Conservation (phyloP, 75 land plant genomes). For the Selaginella moellendorffii region DNA sequence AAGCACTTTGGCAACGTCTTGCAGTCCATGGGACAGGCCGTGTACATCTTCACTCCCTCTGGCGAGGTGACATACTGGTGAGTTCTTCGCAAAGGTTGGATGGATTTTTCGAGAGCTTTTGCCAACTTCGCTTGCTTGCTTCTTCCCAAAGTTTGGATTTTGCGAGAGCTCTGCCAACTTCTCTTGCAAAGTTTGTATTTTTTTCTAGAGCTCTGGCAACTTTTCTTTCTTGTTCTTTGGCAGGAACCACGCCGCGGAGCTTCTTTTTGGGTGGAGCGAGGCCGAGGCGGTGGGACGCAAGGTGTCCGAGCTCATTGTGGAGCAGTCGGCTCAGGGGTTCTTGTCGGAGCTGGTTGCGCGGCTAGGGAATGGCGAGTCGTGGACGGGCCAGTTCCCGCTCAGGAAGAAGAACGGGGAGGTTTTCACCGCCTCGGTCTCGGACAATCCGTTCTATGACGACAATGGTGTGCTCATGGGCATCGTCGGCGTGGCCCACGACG, state of each 20-base stretch:
- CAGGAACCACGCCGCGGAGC: constrained; percentile 74
- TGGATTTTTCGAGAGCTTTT: too few relatives aligned
- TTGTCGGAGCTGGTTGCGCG: constrained; percentile 30
- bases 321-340: constrained; percentile 17
- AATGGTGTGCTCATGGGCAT: constrained; percentile 57
- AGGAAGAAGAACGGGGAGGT: constrained; percentile 61
- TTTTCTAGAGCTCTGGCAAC: too few relatives aligned
- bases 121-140: too few relatives aligned
- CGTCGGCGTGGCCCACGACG: constrained; percentile 50
- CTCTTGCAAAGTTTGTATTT: too few relatives aligned
- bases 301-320: constrained; percentile 50
- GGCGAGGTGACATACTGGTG: constrained; percentile 34
- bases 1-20: constrained; percentile 56
- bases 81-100: too few relatives aligned
- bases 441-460: constrained; percentile 79
- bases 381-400: constrained; percentile 77
- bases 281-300: constrained; percentile 59
- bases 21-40: constrained; percentile 78
- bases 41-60: constrained; percentile 47
- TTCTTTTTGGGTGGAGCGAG: constrained; percentile 55
- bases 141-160: too few relatives aligned
- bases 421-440: constrained; percentile 40
- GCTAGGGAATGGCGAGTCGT: constrained; percentile 47
- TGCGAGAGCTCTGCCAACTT: too few relatives aligned
- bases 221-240: too few relatives aligned